phyloP scores from a whole-genome alignment of 495 filamentous ascomycete genomes.

The Pyrenula massariospora region DNA sequence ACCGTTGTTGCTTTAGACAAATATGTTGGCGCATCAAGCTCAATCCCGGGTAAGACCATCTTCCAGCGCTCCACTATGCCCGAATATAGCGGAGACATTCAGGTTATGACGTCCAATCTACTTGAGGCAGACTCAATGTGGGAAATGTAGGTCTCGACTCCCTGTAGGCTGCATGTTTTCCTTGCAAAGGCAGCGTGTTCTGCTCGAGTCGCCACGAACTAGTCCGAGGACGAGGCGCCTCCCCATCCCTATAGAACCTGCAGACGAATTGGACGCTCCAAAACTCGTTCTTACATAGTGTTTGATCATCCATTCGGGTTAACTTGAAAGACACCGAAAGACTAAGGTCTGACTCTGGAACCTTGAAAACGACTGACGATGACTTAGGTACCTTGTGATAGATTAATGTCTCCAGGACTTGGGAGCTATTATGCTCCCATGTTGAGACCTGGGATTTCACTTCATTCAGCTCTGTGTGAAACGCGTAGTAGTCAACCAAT shows the following conservation, averaged over 20 bases:
- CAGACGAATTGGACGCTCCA: slow-evolving; percentile 1
- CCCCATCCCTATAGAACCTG: neutral
- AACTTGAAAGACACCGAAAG: neutral
- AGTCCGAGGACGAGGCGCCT: neutral
- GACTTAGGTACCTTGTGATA: neutral
- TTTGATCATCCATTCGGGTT: neutral
- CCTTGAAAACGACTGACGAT: slow-evolving; percentile 1
- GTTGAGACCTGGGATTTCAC: neutral
- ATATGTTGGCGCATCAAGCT: neutral
- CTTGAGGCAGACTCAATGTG: neutral
- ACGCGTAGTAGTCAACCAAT: neutral
- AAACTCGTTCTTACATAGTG: neutral
- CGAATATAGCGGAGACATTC: neutral
- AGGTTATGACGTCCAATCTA: neutral
- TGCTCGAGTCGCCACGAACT: neutral
- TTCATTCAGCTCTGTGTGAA: neutral
- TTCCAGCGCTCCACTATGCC: neutral
- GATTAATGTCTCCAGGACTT: neutral
- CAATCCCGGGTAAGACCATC: neutral
- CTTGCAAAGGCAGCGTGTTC: neutral
- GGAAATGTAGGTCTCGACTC: neutral
- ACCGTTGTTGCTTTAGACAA: neutral
- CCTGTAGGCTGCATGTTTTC: neutral
- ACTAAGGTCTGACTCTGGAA: neutral
- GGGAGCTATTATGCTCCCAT: neutral